These are phyloP conservation scores for Zizania palustris DNA, from an alignment of 202 grass and related monocot species.

Conservation along the genomic window DNA sequence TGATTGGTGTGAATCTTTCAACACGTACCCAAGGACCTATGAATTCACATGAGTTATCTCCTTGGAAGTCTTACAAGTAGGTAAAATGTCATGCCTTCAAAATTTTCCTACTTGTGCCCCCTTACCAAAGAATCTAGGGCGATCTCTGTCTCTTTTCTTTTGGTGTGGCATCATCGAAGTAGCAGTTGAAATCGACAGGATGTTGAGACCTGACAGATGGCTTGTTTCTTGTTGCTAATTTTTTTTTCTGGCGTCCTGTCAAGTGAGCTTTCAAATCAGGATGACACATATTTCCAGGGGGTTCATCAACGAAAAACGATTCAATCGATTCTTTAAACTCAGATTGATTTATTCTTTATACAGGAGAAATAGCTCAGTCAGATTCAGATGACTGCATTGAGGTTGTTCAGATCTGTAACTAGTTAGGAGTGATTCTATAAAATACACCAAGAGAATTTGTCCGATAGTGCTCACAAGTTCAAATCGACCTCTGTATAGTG, in stretches of 20 bases:
- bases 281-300: slow-evolving; percentile 5
- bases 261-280: slow-evolving; percentile 34
- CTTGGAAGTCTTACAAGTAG: slow-evolving; percentile 63
- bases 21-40: slow-evolving; percentile 90
- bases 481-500: slow-evolving; percentile 17
- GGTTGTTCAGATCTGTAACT: slow-evolving; percentile 10
- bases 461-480: not conserved
- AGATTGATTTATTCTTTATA: slow-evolving; percentile 33
- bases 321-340: slow-evolving; percentile 33
- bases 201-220: slow-evolving; percentile 87
- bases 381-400: not conserved
- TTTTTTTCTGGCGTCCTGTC: slow-evolving; percentile 69
- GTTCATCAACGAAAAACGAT: not conserved
- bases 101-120: slow-evolving; percentile 1
- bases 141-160: slow-evolving; percentile 24
- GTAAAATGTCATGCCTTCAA: slow-evolving; percentile 35
- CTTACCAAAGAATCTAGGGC: not conserved
- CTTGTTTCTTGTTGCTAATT: slow-evolving; percentile 71
- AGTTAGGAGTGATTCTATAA: not conserved
- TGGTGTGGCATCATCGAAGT: slow-evolving; percentile 75
- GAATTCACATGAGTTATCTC: slow-evolving; percentile 81
- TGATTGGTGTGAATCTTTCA: slow-evolving; percentile 95
- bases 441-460: not conserved
- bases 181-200: slow-evolving; percentile 80
- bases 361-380: not conserved